phyloP scores from a whole-genome alignment of 208 protist genomes.

The Leishmania arabica region DNA sequence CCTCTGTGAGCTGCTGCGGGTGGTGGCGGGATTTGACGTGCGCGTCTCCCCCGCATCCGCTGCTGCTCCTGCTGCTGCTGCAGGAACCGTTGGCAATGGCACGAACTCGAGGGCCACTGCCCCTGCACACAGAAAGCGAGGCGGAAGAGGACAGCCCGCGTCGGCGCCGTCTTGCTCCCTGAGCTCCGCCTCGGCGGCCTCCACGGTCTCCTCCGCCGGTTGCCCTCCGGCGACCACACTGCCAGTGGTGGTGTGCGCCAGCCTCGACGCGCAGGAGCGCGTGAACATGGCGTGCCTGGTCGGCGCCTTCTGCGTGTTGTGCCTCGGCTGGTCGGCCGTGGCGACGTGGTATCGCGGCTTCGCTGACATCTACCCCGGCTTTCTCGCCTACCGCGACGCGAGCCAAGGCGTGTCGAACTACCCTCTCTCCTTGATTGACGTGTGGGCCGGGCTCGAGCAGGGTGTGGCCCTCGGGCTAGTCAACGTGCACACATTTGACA shows the following conservation, averaged over 20 bases:
- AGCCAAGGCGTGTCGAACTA: conserved; percentile 81
- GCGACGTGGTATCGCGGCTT: conserved; percentile 64
- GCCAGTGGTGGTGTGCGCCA: conserved; percentile 60
- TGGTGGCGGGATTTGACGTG: conserved; percentile 26
- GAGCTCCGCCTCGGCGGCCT: background rate
- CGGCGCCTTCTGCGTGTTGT: conserved; percentile 70
- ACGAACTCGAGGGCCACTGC: background rate
- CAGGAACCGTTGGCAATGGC: background rate
- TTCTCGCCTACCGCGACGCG: conserved; percentile 95
- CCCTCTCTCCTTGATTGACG: conserved; percentile 83
- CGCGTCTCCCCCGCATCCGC: background rate
- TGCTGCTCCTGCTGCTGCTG: background rate
- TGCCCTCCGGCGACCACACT: background rate
- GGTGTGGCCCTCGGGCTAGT: conserved; percentile 80
- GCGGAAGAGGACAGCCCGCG: background rate
- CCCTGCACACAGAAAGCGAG: background rate
- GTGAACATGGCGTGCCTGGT: conserved; percentile 89
- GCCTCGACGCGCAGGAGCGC: conserved; percentile 73
- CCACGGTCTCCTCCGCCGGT: background rate
- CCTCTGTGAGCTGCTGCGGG: conserved; percentile 42
- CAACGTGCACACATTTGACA: conserved; percentile 88
- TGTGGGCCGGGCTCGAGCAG: conserved; percentile 69
- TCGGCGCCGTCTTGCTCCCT: background rate
- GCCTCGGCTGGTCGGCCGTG: conserved; percentile 57
- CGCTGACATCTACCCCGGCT: conserved; percentile 65